Conservation (phyloP, 257 asterid species). For the Catharanthus roseus region DNA sequence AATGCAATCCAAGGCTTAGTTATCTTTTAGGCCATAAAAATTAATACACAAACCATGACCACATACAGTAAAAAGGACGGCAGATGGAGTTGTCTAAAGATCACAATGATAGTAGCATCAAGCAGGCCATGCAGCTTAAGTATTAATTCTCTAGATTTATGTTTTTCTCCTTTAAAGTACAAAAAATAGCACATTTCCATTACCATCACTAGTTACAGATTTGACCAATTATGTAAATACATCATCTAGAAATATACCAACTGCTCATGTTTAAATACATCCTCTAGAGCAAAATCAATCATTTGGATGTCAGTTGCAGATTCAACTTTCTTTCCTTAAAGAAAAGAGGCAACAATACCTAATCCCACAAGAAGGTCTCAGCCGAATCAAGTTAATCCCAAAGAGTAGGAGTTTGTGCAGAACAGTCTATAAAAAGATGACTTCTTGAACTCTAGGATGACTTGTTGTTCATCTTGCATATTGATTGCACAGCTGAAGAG, state of each 20-base stretch:
- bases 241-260: not conserved
- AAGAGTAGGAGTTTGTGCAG: not conserved
- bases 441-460: too few relatives aligned
- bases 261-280: not conserved
- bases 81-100: not conserved
- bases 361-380: not conserved
- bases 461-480: not conserved
- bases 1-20: too few relatives aligned
- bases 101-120: not conserved
- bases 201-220: not conserved
- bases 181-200: not conserved
- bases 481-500: not conserved
- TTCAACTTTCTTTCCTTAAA: too few relatives aligned
- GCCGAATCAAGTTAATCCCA: not conserved
- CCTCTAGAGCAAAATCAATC: not conserved
- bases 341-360: not conserved
- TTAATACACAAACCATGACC: not conserved
- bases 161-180: not conserved
- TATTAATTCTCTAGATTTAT: not conserved
- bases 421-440: too few relatives aligned
- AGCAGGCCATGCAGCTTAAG: not conserved
- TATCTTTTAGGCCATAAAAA: not conserved
- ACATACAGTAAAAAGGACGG: not conserved
- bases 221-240: not conserved
- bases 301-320: not conserved